A percentile compares a stretch with the other conserved stretches of the same genome.
Evolutionary conservation across 306 rosid species (phyloP).

Genomic region (Crataegus laevigata): DNA sequence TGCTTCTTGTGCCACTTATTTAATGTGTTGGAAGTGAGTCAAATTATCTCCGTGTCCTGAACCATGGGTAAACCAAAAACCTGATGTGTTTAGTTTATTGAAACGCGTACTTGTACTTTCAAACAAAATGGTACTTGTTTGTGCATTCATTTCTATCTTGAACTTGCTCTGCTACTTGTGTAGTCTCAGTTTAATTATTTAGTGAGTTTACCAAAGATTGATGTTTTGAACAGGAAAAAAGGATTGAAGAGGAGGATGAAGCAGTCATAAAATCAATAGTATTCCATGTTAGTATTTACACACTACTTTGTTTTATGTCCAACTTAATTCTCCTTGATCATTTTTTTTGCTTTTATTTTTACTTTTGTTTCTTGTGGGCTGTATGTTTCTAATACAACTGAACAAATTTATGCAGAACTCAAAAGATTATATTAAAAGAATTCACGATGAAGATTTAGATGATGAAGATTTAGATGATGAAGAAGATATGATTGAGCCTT

Average conservation of each 20-base stretch:
- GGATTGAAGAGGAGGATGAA: conserved; percentile 84
- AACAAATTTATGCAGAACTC: conserved; percentile 43
- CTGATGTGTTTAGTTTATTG: not conserved
- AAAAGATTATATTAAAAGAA: conserved; percentile 36
- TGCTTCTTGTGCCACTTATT: not conserved
- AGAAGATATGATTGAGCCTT: not conserved
- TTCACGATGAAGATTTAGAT: conserved; percentile 63
- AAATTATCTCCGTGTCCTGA: not conserved
- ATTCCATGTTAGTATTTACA: conserved; percentile 40
- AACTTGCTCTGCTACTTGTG: not conserved
- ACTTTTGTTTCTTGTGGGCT: not conserved
- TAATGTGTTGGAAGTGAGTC: not conserved
- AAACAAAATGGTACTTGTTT: not conserved
- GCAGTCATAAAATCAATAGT: conserved; percentile 63
- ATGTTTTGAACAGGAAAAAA: conserved; percentile 49
- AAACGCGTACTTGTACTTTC: not conserved
- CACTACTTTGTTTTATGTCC: not conserved
- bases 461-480: conserved; percentile 43
- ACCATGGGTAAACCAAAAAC: not conserved
- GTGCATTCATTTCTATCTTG: not conserved
- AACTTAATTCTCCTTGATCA: not conserved
- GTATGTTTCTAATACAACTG: not conserved
- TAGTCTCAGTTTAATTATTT: not conserved
- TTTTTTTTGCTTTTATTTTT: not conserved
- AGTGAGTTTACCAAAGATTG: not conserved